Evolutionary conservation across 1,284 basidiomycete genomes (phyloP).

Genomic region (Tylopilus sp.): DNA sequence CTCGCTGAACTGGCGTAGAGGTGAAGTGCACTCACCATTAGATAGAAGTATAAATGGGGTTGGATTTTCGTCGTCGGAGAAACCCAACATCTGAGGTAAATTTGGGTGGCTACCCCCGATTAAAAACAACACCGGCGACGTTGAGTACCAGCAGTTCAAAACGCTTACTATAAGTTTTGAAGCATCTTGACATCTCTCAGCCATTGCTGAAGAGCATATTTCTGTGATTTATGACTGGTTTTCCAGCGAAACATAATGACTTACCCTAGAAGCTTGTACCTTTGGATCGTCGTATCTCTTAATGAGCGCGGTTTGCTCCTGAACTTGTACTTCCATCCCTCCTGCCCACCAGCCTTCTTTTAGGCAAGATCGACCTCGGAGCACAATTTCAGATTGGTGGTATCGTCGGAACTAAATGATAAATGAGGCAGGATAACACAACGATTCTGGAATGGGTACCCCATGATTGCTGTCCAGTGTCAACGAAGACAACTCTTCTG

Average conservation of each 20-base stretch:
- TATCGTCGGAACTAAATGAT: conserved; percentile 57
- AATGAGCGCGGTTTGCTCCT: conserved; percentile 53
- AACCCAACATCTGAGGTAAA: conserved; percentile 64
- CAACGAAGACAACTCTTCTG: conserved; percentile 35
- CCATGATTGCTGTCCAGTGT: conserved; percentile 48
- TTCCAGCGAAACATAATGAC: conserved; percentile 6
- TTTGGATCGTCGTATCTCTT: conserved; percentile 57
- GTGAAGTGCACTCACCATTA: conserved; percentile 47
- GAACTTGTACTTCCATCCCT: conserved; percentile 51
- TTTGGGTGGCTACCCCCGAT: conserved; percentile 57
- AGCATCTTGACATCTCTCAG: conserved; percentile 62
- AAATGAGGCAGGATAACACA: conserved; percentile 2
- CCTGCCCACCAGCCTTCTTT: conserved; percentile 62
- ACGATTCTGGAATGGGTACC: conserved; percentile 32
- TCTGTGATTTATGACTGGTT: background rate
- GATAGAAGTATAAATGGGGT: conserved; percentile 64
- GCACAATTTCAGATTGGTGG: conserved; percentile 58
- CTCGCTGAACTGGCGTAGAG: background rate
- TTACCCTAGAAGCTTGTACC: conserved; percentile 47
- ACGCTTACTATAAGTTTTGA: conserved; percentile 58
- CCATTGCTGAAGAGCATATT: conserved; percentile 52
- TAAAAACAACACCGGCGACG: background rate
- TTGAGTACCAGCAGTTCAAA: background rate
- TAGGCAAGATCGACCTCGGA: conserved; percentile 48
- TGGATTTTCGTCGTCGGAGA: conserved; percentile 57